Conservation (phyloP, 305 asterid species). For the Ilex paraguariensis region DNA sequence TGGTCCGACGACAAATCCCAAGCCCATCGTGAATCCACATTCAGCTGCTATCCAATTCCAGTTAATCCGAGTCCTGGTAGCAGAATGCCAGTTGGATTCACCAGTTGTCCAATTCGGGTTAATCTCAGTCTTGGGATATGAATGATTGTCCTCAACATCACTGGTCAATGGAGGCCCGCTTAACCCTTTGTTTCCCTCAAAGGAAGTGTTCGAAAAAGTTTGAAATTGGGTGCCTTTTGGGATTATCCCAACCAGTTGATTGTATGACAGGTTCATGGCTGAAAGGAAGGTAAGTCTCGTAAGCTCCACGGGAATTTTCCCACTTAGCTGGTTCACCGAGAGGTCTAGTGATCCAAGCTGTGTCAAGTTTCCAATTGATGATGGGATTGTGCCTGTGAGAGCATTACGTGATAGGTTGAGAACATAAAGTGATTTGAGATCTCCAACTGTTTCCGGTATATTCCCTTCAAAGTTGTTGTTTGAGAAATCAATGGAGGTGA, state of each 20-base stretch:
- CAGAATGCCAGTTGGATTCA: neutral
- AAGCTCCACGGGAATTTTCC: conserved; percentile 37
- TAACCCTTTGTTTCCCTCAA: conserved; percentile 35
- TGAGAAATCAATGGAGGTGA: conserved; percentile 46
- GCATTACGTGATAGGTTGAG: conserved; percentile 45
- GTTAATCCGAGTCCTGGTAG: conserved; percentile 4
- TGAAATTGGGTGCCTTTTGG: conserved; percentile 35
- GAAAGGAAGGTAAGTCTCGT: conserved; percentile 41
- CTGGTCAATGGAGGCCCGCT: conserved; percentile 46
- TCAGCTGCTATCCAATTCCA: conserved; percentile 19
- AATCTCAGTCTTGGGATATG: too few species aligned
- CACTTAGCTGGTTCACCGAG: conserved; percentile 37
- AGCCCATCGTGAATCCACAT: conserved; percentile 31
- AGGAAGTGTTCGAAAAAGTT: conserved; percentile 35
- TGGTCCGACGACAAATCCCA: conserved; percentile 24
- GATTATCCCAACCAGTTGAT: conserved; percentile 38
- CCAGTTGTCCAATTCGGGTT: too few species aligned
- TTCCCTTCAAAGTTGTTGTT: conserved; percentile 35
- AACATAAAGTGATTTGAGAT: conserved; percentile 23
- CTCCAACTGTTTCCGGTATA: conserved; percentile 23
- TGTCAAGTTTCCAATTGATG: conserved; percentile 33
- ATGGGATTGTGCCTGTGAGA: conserved; percentile 34
- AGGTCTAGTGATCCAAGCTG: conserved; percentile 47
- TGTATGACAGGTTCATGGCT: conserved; percentile 40
- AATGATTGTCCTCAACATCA: too few species aligned